These are phyloP conservation scores for Vitis hybrid DNA, from an alignment of 177 flowering plant genomes.

Conservation along the genomic window DNA sequence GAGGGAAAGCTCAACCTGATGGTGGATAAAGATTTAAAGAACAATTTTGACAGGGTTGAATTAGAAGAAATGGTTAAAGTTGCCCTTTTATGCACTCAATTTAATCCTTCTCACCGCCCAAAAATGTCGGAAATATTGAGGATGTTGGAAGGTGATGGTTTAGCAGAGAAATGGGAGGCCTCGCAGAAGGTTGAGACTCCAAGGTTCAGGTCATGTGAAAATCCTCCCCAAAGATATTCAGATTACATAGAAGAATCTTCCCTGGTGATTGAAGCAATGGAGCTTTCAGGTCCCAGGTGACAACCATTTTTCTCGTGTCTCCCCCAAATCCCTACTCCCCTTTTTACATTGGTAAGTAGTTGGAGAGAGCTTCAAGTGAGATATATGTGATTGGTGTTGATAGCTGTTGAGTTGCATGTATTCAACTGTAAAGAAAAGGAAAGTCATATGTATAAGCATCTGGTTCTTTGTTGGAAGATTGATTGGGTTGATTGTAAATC, in stretches of 20 bases:
- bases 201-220: slow-evolving; percentile 40
- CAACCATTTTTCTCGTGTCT: not conserved
- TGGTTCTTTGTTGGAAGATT: slow-evolving; percentile 6
- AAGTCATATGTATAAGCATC: slow-evolving; percentile 20
- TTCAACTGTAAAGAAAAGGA: slow-evolving; percentile 41
- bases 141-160: slow-evolving; percentile 97
- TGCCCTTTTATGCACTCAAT: slow-evolving; percentile 85
- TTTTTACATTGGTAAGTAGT: not conserved
- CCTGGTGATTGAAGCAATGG: slow-evolving; percentile 85
- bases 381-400: slow-evolving; percentile 26
- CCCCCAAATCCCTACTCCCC: not conserved
- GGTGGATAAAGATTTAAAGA: slow-evolving; percentile 80
- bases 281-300: slow-evolving; percentile 96
- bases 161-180: slow-evolving; percentile 93
- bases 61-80: slow-evolving; percentile 88
- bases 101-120: slow-evolving; percentile 76
- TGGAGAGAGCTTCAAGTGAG: slow-evolving; percentile 21
- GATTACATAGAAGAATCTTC: slow-evolving; percentile 82
- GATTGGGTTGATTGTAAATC: slow-evolving; percentile 21
- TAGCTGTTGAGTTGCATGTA: slow-evolving; percentile 33
- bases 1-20: slow-evolving; percentile 67
- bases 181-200: slow-evolving; percentile 73
- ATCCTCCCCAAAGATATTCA: slow-evolving; percentile 53
- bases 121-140: slow-evolving; percentile 85
- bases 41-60: slow-evolving; percentile 64